These are phyloP conservation scores for Bisporella sp. DNA, from an alignment of 2,329 filamentous ascomycete genomes.

Conservation along the genomic window DNA sequence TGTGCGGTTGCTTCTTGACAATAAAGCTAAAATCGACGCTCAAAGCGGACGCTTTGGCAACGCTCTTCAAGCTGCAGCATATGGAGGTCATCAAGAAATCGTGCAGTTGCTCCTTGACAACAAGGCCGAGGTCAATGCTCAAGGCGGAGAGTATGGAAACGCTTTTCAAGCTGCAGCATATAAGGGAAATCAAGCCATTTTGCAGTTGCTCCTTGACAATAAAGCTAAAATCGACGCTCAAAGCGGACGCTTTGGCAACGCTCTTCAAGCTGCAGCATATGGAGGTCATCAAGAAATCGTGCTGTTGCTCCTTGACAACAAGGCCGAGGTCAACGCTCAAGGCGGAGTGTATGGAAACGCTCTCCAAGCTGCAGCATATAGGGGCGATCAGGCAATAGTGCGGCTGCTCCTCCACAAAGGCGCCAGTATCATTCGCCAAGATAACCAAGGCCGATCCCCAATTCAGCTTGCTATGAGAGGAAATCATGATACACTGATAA, in stretches of 20 bases:
- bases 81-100: background rate
- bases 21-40: constrained; percentile 13
- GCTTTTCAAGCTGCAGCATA: constrained; percentile 2
- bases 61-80: constrained; percentile 7
- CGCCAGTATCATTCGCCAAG: constrained; percentile 5
- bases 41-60: constrained; percentile 9
- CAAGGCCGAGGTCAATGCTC: constrained; percentile 7
- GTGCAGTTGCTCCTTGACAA: constrained; percentile 6
- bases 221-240: background rate
- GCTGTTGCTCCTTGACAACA: constrained; percentile 5
- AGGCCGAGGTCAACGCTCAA: constrained; percentile 12
- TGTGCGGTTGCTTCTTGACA: constrained; percentile 12
- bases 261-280: too few species aligned
- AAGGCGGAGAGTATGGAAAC: constrained; percentile 7
- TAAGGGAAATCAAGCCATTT: constrained; percentile 1
- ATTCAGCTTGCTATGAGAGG: constrained; percentile 5
- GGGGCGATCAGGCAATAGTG: constrained; percentile 5
- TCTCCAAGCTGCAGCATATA: constrained; percentile 6
- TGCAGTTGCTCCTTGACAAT: constrained; percentile 8
- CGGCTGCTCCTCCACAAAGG: constrained; percentile 8
- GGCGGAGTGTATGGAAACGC: constrained; percentile 4
- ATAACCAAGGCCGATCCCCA: constrained; percentile 6
- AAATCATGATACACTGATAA: background rate
- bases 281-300: background rate
- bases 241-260: background rate